Percentiles rank a stretch among this genome's conserved stretches.
Conservation (phyloP, 2,329 filamentous ascomycete species). For the Colletotrichum abscissum region DNA sequence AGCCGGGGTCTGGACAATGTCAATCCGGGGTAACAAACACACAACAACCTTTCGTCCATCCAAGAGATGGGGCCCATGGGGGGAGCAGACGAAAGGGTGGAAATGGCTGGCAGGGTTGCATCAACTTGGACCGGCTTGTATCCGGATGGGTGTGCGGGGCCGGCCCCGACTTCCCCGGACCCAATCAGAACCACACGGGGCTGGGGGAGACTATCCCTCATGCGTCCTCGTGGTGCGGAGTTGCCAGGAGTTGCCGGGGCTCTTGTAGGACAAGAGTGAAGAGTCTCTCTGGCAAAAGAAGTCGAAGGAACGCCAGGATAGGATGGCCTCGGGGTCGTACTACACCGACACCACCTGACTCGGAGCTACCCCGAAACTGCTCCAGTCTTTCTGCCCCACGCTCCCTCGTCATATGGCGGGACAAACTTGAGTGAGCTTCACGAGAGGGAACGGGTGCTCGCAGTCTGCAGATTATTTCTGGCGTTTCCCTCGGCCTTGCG, state of each 20-base stretch:
- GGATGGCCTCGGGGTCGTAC: conserved; percentile 20
- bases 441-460: conserved; percentile 14
- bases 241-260: background rate
- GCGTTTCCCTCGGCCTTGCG: conserved; percentile 11
- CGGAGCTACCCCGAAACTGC: conserved; percentile 30
- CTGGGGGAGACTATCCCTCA: conserved; percentile 16
- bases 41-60: conserved; percentile 6
- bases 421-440: conserved; percentile 16
- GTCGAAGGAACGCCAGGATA: conserved; percentile 1
- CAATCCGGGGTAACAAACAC: conserved; percentile 23
- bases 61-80: background rate
- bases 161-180: conserved; percentile 32
- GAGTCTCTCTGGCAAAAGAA: background rate
- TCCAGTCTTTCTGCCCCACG: conserved; percentile 20
- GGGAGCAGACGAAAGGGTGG: background rate
- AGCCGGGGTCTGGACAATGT: conserved; percentile 9
- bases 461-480: conserved; percentile 3
- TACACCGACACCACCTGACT: conserved; percentile 28
- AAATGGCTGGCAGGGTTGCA: background rate
- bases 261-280: too few relatives aligned
- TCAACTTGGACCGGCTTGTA: background rate
- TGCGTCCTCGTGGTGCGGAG: conserved; percentile 11
- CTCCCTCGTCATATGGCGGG: conserved; percentile 32
- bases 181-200: conserved; percentile 1
- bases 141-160: conserved; percentile 5